Percentiles rank a stretch among this genome's conserved stretches.
phyloP scores from a whole-genome alignment of 2,329 filamentous ascomycete genomes.

The Tolypocladium cylindrosporum region DNA sequence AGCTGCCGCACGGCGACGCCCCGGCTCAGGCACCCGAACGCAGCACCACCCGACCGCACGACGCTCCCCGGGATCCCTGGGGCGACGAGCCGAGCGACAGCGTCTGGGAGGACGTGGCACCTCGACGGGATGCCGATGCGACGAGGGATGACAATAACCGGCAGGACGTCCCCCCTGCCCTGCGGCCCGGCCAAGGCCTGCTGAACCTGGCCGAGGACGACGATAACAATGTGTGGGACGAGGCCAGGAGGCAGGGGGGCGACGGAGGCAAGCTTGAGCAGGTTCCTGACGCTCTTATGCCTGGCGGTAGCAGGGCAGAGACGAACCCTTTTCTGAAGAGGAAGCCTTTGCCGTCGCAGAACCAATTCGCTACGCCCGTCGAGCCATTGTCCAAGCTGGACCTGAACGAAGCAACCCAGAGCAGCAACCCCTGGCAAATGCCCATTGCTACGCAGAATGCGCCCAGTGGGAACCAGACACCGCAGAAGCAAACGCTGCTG shows the following conservation, averaged over 20 bases:
- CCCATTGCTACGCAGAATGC: slow-evolving; percentile 12
- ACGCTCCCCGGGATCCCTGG: slow-evolving; percentile 11
- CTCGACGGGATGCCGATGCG: not conserved
- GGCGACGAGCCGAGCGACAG: slow-evolving; percentile 10
- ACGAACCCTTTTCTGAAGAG: slow-evolving; percentile 46
- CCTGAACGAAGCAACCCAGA: slow-evolving; percentile 28
- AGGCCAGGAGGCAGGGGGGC: slow-evolving; percentile 11
- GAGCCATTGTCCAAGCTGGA: slow-evolving; percentile 31
- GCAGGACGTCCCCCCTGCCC: slow-evolving; percentile 17
- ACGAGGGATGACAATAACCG: not conserved
- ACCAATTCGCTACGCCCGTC: slow-evolving; percentile 16
- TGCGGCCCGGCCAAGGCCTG: slow-evolving; percentile 20
- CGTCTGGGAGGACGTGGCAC: slow-evolving; percentile 13
- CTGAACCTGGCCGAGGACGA: slow-evolving; percentile 12
- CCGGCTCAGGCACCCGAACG: not conserved
- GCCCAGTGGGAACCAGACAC: slow-evolving; percentile 2
- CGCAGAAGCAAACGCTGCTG: slow-evolving; percentile 7
- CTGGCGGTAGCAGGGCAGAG: slow-evolving; percentile 23
- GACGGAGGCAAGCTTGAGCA: slow-evolving; percentile 6
- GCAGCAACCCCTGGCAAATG: slow-evolving; percentile 24
- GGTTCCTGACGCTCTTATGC: slow-evolving; percentile 21
- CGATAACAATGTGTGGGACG: slow-evolving; percentile 21
- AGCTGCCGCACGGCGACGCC: not conserved
- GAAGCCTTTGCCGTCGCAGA: slow-evolving; percentile 18
- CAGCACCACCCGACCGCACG: not conserved